Percentiles rank a stretch among this genome's conserved stretches.
Evolutionary conservation across 768 basidiomycete genomes (phyloP).

Genomic region (Glaciozyma martinii): DNA sequence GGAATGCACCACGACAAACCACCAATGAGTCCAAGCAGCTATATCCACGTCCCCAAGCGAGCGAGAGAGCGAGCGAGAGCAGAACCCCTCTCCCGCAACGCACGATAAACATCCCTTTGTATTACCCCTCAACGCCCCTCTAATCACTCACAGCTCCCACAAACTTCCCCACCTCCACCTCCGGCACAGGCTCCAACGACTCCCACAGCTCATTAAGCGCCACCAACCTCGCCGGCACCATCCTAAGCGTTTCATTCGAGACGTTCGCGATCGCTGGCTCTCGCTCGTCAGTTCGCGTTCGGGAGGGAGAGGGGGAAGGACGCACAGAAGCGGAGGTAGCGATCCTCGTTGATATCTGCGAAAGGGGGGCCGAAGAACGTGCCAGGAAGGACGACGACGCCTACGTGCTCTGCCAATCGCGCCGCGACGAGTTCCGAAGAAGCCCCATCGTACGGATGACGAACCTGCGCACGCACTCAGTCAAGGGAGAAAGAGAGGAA

Average conservation of each 20-base stretch:
- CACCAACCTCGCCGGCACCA: conserved; percentile 10
- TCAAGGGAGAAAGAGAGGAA: not conserved
- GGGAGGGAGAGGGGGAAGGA: not conserved
- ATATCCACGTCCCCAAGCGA: no score
- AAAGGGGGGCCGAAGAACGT: conserved; percentile 24
- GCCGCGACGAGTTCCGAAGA: conserved; percentile 51
- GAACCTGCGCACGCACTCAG: conserved; percentile 10
- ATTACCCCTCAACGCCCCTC: no score
- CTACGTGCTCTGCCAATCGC: conserved; percentile 53
- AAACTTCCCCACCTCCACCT: no score
- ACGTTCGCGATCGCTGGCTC: conserved; percentile 29
- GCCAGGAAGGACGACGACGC: conserved; percentile 56
- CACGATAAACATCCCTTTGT: no score
- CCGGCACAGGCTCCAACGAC: no score
- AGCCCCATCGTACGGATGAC: conserved; percentile 50
- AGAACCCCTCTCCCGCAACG: no score
- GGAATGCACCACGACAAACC: no score
- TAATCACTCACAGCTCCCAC: no score
- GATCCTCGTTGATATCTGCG: conserved; percentile 10
- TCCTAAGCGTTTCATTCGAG: not conserved
- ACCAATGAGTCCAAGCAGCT: no score
- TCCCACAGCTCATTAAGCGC: conserved; percentile 19
- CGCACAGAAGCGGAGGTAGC: conserved; percentile 27
- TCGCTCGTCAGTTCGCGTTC: no score
- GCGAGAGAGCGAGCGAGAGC: no score